These are phyloP conservation scores for Picea glauca DNA, from an alignment of 75 land plant genomes.

Conservation along the genomic window DNA sequence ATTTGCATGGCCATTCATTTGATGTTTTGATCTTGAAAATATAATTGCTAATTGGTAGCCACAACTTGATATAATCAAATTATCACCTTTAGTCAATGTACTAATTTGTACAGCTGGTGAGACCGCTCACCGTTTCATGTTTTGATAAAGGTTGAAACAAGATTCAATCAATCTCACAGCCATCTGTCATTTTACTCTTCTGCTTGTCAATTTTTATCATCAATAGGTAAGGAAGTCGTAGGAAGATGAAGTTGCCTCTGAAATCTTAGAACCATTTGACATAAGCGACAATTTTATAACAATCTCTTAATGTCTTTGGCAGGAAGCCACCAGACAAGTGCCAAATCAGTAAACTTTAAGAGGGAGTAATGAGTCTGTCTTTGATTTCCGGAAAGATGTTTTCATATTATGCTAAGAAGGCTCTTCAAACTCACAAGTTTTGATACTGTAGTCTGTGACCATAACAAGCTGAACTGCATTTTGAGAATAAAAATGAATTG, in stretches of 20 bases:
- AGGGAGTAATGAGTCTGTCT: not conserved
- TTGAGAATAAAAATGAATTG: not conserved
- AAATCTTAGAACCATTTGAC: not conserved
- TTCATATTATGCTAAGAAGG: not conserved
- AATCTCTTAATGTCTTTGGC: conserved; percentile 7
- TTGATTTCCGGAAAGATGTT: not conserved
- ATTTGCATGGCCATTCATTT: not conserved
- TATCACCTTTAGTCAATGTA: not conserved
- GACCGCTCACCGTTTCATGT: no score
- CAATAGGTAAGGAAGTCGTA: not conserved
- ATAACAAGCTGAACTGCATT: conserved; percentile 3
- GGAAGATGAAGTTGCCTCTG: not conserved
- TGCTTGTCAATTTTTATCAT: not conserved
- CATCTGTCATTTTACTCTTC: not conserved
- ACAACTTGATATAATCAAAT: conserved; percentile 2
- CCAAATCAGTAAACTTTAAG: not conserved
- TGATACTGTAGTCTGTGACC: not conserved
- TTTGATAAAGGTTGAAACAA: no score
- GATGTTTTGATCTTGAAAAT: not conserved
- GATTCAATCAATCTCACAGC: not conserved
- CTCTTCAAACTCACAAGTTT: not conserved
- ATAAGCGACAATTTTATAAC: not conserved
- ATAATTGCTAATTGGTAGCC: not conserved
- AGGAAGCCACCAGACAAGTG: not conserved
- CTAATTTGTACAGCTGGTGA: not conserved